Evolutionary conservation across 371 early-diverging fungal genomes (phyloP), one percentile per base, ranked within the genome.

Genomic region (Apophysomyces ossiformis): DNA sequence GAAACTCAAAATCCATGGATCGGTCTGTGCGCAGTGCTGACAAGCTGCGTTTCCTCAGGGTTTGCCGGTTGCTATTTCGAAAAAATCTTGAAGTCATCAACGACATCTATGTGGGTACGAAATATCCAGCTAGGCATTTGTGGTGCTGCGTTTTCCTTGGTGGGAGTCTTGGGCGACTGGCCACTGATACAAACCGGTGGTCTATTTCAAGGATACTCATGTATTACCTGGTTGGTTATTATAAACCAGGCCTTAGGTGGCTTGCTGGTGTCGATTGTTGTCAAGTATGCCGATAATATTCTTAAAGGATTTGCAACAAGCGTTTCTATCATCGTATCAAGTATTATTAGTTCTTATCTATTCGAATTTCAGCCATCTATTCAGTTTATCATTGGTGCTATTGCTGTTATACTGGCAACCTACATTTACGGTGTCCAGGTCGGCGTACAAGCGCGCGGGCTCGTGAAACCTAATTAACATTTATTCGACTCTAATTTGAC

Each of bases 261-360:
- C 9, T 74, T 94, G 16, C 74, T 94, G 58, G 96, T 95, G 3
- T 91, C 94, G 0, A 74, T 94, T 21, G 94, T 95, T 7, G 93
- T 95, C 46, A 93, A 93, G 80, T 91, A 92, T 69, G 94, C 95
- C 1, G 95, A 95, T 74, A 94, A 93, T 73, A 94, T 95, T 66
- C 79, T 94, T 35, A 95, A 95, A 69, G 93, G 93, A 12, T 91
- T 91, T 69, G 94, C 96, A 0, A 94, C 96, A 5, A 90, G 91
- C 36, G 65, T 95, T n/a, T 91, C 93, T n/a, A 93, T 95, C 64
- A 90, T 95, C 43, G 79, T 94, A 6, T 92, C 92, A 0, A 90
- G 89, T 41, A 69, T 92, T 43, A 89, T 90, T 37, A 89, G 89
- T 21, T 83, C 89, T 56, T 89, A 88, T 64, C 72, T 92, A 7